Percentiles rank a stretch among this genome's conserved stretches.
These are phyloP conservation scores for Litchi chinensis DNA, from an alignment of 345 rosid species.

Conservation along the genomic window DNA sequence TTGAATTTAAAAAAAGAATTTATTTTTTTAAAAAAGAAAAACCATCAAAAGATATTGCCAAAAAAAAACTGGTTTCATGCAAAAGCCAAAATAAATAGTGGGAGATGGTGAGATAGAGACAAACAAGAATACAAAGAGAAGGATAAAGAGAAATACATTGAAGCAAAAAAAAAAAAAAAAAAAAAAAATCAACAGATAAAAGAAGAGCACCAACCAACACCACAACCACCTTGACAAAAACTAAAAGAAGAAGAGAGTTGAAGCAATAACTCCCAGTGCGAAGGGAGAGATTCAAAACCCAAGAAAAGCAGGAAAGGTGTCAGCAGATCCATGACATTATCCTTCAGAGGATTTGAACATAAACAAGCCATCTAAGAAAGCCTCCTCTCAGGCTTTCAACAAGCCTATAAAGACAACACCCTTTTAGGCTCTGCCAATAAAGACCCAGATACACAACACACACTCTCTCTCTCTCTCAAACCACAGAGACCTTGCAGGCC, in stretches of 20 bases:
- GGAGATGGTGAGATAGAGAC: background rate
- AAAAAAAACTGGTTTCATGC: constrained; percentile 6
- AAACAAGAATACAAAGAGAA: constrained; percentile 20
- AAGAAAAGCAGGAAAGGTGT: constrained; percentile 45
- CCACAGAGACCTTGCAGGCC: constrained; percentile 37
- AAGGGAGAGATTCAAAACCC: constrained; percentile 40
- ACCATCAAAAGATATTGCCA: constrained; percentile 13
- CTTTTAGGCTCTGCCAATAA: constrained; percentile 34
- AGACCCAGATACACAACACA: constrained; percentile 28
- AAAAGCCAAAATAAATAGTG: background rate
- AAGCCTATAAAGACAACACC: constrained; percentile 24
- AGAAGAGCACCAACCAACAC: constrained; percentile 14
- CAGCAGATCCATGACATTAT: constrained; percentile 42
- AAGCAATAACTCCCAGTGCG: constrained; percentile 47
- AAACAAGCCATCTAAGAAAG: constrained; percentile 41
- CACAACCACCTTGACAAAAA: constrained; percentile 14
- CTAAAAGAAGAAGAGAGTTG: constrained; percentile 25
- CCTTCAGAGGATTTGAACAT: constrained; percentile 38
- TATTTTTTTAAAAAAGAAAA: background rate
- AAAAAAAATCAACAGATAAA: constrained; percentile 3
- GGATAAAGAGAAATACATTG: constrained; percentile 12
- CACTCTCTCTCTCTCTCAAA: constrained; percentile 8
- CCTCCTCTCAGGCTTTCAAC: constrained; percentile 15
- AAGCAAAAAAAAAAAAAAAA: constrained; percentile 14
- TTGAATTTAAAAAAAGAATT: background rate